Base-by-base conservation (phyloP, 768 basidiomycete genomes). In the Mycena polygramma region DNA sequence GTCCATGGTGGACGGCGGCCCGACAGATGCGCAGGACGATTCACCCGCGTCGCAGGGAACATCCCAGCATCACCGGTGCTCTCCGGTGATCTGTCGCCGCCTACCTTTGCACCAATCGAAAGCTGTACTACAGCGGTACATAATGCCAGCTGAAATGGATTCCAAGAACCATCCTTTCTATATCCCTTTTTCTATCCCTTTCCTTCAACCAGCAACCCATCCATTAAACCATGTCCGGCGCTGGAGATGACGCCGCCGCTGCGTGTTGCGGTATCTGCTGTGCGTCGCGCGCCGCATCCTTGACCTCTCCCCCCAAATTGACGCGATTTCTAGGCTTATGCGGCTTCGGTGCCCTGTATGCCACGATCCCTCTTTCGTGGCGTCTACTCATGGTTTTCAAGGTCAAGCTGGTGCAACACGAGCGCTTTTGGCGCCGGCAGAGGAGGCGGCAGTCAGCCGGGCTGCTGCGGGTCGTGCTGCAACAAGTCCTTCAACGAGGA, bases 391-490 rank as follows among this genome's bases (percentile, higher is more conserved):
- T 19, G 15, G 46, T 41, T 30, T 37, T 54, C 30, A 30, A 60
- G 46, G 8, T 26, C 37, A 7, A 75, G 45, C 45, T 83, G 81
- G 81, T 79, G 77, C 57, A 76, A 76, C 36, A 70, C 55, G 17
- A 74, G 76, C 63, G 57, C 77, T 1, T 81, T 73, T 59, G 83
- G 83, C 10, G 72, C 79, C 30, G 30, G 30, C 30, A 30, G 30
- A 30, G 66, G 75, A 7, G 81, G 83, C 9, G 80, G 81, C 65
- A 77, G 83, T 63, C 66, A 75, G 71, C 22, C 79, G n/a, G 85
- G 86, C 14, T 87, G 87, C 68, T 88, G 86, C 72, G 83, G 80
- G 15, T 79, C 78, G 41, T 88, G 86, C 63, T 87, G 81, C 66
- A 75, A 76, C 22, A 74, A 81, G 13, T 83, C 83, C 3, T 86